phyloP scores from a whole-genome alignment of 2,329 filamentous ascomycete species.

The Magnaporthales sp. region DNA sequence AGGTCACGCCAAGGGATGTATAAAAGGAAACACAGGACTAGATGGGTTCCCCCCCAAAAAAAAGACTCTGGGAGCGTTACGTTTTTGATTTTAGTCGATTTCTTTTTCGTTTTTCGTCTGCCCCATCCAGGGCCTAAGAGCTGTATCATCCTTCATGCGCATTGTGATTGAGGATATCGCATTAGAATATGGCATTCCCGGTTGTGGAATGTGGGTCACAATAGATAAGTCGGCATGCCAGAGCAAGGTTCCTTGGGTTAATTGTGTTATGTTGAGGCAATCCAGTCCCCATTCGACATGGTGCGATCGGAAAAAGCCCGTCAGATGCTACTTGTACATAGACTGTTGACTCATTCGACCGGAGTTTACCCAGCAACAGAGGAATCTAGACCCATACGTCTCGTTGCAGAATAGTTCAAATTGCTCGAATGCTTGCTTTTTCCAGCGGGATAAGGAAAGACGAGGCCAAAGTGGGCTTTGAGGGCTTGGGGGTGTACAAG shows the following conservation, averaged over 20 bases:
- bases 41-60: not conserved
- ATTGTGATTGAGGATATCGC: not conserved
- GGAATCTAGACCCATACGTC: not conserved
- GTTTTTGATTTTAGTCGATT: not conserved
- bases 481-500: not conserved
- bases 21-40: conserved; percentile 1
- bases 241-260: not conserved
- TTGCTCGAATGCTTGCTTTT: not conserved
- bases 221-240: not conserved
- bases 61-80: conserved; percentile 2
- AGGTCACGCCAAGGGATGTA: not conserved
- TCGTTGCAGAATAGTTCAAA: not conserved
- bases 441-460: not conserved
- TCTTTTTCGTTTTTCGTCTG: not conserved
- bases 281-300: not conserved
- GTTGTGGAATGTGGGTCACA: not conserved
- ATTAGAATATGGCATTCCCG: not conserved
- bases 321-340: not conserved
- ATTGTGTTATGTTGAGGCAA: not conserved
- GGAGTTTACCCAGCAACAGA: not conserved
- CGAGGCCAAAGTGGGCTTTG: not conserved
- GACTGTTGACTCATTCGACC: not conserved
- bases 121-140: not conserved
- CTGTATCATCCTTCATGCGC: not conserved
- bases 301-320: not conserved